These are phyloP conservation scores for Boletus reticulatus DNA, from an alignment of 768 basidiomycete genomes.

Conservation along the genomic window DNA sequence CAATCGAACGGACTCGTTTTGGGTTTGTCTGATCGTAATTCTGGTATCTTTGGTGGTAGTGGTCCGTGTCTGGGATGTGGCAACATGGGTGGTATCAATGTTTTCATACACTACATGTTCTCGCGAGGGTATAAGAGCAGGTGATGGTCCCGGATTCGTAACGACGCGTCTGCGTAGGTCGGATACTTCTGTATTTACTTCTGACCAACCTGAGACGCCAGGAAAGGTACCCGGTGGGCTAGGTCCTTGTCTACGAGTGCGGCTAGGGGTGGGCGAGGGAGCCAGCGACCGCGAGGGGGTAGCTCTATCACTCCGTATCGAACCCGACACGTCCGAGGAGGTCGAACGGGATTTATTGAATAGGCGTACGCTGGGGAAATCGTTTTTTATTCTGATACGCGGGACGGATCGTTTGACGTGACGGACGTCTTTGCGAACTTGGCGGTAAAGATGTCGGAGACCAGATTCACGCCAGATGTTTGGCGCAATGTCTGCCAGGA, in stretches of 20 bases:
- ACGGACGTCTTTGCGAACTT: conserved; percentile 35
- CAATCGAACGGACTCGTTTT: conserved; percentile 4
- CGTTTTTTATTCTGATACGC: conserved; percentile 31
- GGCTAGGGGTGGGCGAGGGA: conserved; percentile 15
- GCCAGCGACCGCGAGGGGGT: conserved; percentile 24
- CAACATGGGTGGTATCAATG: conserved; percentile 10
- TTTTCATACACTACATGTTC: conserved; percentile 12
- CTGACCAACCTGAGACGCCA: conserved; percentile 31
- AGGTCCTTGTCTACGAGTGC: conserved; percentile 22
- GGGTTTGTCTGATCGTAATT: conserved; percentile 10
- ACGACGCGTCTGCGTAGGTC: conserved; percentile 13
- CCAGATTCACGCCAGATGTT: conserved; percentile 45
- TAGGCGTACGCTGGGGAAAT: conserved; percentile 28
- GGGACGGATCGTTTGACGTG: conserved; percentile 31
- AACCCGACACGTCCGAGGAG: conserved; percentile 18
- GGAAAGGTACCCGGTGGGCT: conserved; percentile 31
- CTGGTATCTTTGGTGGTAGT: conserved; percentile 9
- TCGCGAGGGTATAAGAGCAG: conserved; percentile 26
- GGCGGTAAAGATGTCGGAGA: conserved; percentile 35
- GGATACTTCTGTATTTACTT: conserved; percentile 28
- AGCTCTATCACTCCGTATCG: conserved; percentile 32
- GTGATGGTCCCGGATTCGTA: conserved; percentile 20
- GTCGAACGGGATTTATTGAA: conserved; percentile 19
- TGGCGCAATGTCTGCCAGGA: conserved; percentile 51
- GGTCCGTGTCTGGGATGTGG: conserved; percentile 4